These are phyloP conservation scores for Pleomassaria siparia DNA, from an alignment of 2,329 filamentous ascomycete species.

Conservation along the genomic window DNA sequence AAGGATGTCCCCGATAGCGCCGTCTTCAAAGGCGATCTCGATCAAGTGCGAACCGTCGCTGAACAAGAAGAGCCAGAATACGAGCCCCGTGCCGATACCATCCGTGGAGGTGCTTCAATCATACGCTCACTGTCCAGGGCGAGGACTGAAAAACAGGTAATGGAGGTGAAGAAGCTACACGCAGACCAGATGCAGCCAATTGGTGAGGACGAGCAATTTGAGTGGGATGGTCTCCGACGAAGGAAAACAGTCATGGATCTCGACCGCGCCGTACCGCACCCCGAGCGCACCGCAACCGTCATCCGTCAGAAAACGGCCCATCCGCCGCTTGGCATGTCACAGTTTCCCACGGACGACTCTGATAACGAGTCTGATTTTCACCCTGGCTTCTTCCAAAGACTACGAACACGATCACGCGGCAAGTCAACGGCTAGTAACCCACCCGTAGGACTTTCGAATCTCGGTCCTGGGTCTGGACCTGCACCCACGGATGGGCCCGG, in stretches of 20 bases:
- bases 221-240: slow-evolving; percentile 89
- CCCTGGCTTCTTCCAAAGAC: slow-evolving; percentile 50
- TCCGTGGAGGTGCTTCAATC: slow-evolving; percentile 86
- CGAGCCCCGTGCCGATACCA: slow-evolving; percentile 94
- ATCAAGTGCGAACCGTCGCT: slow-evolving; percentile 93
- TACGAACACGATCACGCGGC: slow-evolving; percentile 37
- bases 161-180: slow-evolving; percentile 75
- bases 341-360: slow-evolving; percentile 68
- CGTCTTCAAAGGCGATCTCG: slow-evolving; percentile 87
- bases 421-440: slow-evolving; percentile 34
- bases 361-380: slow-evolving; percentile 45
- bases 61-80: slow-evolving; percentile 95
- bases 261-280: slow-evolving; percentile 36
- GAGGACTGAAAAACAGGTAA: slow-evolving; percentile 74
- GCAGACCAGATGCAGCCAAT: slow-evolving; percentile 81
- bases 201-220: slow-evolving; percentile 75
- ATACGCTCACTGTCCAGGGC: slow-evolving; percentile 77
- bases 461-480: slow-evolving; percentile 5
- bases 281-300: slow-evolving; percentile 42
- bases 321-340: slow-evolving; percentile 84
- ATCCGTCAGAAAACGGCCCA: slow-evolving; percentile 58
- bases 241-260: slow-evolving; percentile 61
- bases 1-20: slow-evolving; percentile 95
- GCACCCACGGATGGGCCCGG: slow-evolving; percentile 18
- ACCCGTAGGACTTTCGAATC: slow-evolving; percentile 25